A percentile compares a stretch with the other conserved stretches of the same genome.
These are phyloP conservation scores for Besnoitia besnoiti DNA, from an alignment of 169 alveolate species.

Conservation along the genomic window DNA sequence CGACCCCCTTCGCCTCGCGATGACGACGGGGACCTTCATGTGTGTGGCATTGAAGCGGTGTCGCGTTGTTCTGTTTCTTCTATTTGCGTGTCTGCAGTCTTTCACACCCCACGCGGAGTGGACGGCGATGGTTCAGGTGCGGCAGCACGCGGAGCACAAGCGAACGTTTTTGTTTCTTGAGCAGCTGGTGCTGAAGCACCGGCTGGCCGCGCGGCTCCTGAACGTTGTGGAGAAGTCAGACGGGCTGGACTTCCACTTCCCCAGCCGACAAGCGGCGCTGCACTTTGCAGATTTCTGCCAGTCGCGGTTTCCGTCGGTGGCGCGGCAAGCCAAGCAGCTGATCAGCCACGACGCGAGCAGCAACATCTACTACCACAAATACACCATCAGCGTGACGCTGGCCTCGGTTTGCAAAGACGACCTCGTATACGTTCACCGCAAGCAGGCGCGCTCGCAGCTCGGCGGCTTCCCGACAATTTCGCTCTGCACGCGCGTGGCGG, in stretches of 20 bases:
- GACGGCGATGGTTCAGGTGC: constrained; percentile 92
- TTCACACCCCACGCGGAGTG: constrained; percentile 98
- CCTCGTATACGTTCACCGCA: constrained; percentile 91
- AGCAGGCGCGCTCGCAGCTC: constrained; percentile 79
- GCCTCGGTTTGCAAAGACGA: constrained; percentile 98
- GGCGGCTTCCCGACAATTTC: constrained; percentile 93
- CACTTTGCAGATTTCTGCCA: constrained; percentile 94
- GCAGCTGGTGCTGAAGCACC: constrained; percentile 94
- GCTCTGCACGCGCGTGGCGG: constrained; percentile 82
- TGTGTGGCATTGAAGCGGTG: too few relatives aligned
- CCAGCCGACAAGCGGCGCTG: constrained; percentile 92
- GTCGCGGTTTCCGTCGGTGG: constrained; percentile 56
- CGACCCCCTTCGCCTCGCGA: not conserved
- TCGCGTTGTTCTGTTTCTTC: too few relatives aligned
- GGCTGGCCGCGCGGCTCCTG: constrained; percentile 73
- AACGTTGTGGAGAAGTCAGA: constrained; percentile 93
- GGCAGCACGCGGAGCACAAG: constrained; percentile 97
- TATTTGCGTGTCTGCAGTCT: constrained; percentile 18
- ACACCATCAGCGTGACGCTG: constrained; percentile 92
- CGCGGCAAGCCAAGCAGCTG: constrained; percentile 39
- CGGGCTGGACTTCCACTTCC: constrained; percentile 98
- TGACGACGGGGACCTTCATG: too few relatives aligned
- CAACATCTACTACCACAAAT: constrained; percentile 85
- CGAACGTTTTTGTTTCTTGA: constrained; percentile 96
- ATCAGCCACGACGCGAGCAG: constrained; percentile 87